Conservation (phyloP, 139 green algal genomes). For the Penium margaritaceum region DNA sequence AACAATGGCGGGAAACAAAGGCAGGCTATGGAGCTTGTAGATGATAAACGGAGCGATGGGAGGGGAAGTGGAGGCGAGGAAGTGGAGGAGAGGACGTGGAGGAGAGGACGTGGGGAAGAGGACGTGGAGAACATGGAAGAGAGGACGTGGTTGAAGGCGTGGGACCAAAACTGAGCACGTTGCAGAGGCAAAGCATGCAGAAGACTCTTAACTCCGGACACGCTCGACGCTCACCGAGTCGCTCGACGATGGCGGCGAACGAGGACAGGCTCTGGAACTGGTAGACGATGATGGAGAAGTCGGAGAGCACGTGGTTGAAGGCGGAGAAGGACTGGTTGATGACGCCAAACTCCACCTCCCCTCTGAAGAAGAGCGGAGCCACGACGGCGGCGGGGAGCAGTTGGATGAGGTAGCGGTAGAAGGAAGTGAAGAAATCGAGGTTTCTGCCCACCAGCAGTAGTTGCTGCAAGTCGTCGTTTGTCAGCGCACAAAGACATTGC, state of each 20-base stretch:
- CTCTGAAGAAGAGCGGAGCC: conserved; percentile 87
- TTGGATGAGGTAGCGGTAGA: conserved; percentile 85
- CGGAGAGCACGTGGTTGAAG: conserved; percentile 92
- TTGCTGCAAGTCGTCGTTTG: conserved; percentile 42
- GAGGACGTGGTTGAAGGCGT: too few relatives aligned
- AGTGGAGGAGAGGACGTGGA: too few relatives aligned
- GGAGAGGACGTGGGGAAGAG: too few relatives aligned
- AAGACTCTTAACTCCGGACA: neutral
- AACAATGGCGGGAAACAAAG: too few relatives aligned
- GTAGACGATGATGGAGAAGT: conserved; percentile 91
- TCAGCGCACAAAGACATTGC: conserved; percentile 13
- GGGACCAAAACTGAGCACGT: too few relatives aligned
- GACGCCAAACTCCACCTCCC: conserved; percentile 96
- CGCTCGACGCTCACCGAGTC: conserved; percentile 10
- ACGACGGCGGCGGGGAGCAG: conserved; percentile 93
- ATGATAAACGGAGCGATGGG: too few relatives aligned
- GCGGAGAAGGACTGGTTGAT: conserved; percentile 88
- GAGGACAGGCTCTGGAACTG: conserved; percentile 85
- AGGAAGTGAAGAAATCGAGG: conserved; percentile 93
- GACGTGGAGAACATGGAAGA: too few relatives aligned
- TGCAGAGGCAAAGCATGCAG: neutral
- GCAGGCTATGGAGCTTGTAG: too few relatives aligned
- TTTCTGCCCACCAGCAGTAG: conserved; percentile 78
- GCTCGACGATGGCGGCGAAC: conserved; percentile 76
- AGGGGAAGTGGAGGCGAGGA: too few relatives aligned